Evolutionary conservation across 2,329 filamentous ascomycete species (phyloP), one percentile per base, ranked within the genome.

Genomic region (Chrysoporthe cubensis): DNA sequence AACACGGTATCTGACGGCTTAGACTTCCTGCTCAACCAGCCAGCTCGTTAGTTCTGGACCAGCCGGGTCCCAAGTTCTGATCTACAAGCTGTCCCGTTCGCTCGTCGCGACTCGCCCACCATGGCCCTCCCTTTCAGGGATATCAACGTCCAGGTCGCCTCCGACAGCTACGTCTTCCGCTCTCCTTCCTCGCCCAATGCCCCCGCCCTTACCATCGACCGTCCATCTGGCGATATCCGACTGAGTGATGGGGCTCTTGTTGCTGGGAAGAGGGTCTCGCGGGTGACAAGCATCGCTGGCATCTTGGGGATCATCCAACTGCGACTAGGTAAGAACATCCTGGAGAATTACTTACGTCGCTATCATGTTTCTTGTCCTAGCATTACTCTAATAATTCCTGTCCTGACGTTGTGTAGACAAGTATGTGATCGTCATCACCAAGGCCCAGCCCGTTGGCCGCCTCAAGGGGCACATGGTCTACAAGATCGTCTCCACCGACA

Each of bases 401-500:
- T 57, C 18, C 44, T 26, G 34, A 61, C 9, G 1, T 50, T n/a
- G 64, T 26, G 34, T 74, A 88, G 88, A 99, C 85, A 98, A 97
- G 80, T 99, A 99, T 85, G 91, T 97, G 76, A 92, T 99, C 76
- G 87, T 97, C 76, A 97, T 99, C 78, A 97, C 92, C 73, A 98
- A 99, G 81, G 92, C 94, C 66, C 89, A 94, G 77, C 91, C 94
- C 48, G 89, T 98, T 80, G 96, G 95, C 70, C 89, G 94, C 66
- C 87, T 99, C 73, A 96, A 95, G 80, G 96, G 96, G 71, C 93
- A 99, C 79, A 96, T 96, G 89, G 89, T 98, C 40, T 98, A 98
- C 87, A 96, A 93, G 80, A 88, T 99, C 73, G 84, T 93, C 73
- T 87, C 93, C 16, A 97, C 95, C 71, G 96, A 99, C 76, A 93